A percentile compares a stretch with the other conserved stretches of the same genome.
phyloP scores from a whole-genome alignment of 331 rosid genomes.

The Quercus tomentella region DNA sequence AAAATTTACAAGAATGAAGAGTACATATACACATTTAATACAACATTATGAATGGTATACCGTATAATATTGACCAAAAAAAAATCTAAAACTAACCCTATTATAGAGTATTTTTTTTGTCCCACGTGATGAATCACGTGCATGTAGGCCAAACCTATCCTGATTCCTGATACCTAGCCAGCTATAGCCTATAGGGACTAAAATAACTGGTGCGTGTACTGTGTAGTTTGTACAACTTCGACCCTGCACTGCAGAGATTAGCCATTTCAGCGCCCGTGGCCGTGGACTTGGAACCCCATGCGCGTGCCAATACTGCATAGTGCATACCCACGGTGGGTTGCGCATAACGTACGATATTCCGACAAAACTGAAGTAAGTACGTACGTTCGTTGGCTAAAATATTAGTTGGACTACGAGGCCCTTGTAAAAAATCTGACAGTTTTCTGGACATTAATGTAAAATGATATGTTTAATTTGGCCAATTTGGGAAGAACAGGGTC shows the following conservation, averaged over 20 bases:
- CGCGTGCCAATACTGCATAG: neutral
- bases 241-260: neutral
- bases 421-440: too few species aligned
- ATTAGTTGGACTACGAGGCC: too few species aligned
- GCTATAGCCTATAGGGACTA: neutral
- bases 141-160: neutral
- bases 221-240: neutral
- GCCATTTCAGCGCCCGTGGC: neutral
- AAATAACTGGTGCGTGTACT: neutral
- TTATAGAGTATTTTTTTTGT: too few species aligned
- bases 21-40: too few species aligned
- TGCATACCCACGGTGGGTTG: neutral
- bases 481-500: too few species aligned
- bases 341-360: neutral
- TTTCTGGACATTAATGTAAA: too few species aligned
- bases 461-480: too few species aligned
- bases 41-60: too few species aligned
- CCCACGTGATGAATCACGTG: neutral
- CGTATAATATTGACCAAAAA: neutral
- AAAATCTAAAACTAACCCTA: too few species aligned
- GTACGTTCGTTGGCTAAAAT: too few species aligned
- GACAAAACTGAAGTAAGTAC: neutral
- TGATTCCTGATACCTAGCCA: neutral
- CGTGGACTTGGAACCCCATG: neutral
- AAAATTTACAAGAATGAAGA: too few species aligned